A percentile compares a stretch with the other conserved stretches of the same genome.
These are phyloP conservation scores for Murraya paniculata DNA, from an alignment of 345 rosid genomes.

Conservation along the genomic window DNA sequence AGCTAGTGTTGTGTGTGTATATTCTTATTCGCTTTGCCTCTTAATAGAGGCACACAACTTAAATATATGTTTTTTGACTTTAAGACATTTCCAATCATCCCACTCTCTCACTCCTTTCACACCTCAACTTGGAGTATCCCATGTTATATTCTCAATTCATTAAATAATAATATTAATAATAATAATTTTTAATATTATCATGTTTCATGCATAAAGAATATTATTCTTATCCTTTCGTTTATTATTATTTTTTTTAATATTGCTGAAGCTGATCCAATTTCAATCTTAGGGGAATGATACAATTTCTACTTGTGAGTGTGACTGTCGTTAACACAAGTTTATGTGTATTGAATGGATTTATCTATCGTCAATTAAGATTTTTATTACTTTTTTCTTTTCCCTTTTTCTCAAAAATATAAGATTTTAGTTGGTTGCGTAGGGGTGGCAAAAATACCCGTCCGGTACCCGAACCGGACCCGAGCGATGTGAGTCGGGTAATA, in stretches of 20 bases:
- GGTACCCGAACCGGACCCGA: too few relatives aligned
- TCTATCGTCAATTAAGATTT: neutral
- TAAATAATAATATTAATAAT: too few relatives aligned
- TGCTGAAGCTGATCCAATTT: neutral
- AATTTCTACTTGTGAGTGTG: neutral
- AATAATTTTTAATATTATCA: too few relatives aligned
- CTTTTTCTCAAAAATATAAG: too few relatives aligned
- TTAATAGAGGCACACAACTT: neutral
- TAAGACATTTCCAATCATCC: neutral
- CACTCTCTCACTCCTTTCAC: too few relatives aligned
- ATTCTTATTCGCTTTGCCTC: conserved; percentile 22
- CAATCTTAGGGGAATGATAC: neutral
- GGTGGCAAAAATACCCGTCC: too few relatives aligned
- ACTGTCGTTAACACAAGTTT: neutral
- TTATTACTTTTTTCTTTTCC: too few relatives aligned
- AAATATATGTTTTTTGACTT: neutral
- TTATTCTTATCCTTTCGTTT: too few relatives aligned
- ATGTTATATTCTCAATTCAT: neutral
- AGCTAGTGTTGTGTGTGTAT: neutral
- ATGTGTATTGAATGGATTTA: neutral
- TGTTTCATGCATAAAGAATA: too few relatives aligned
- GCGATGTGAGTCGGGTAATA: too few relatives aligned
- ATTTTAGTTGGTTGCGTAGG: too few relatives aligned
- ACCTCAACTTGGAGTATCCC: neutral
- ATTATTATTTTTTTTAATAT: too few relatives aligned